A percentile compares a stretch with the other conserved stretches of the same genome.
Evolutionary conservation across 225 moss, liverwort and hornwort species (phyloP).

Genomic region (Rhytidiadelphus loreus): DNA sequence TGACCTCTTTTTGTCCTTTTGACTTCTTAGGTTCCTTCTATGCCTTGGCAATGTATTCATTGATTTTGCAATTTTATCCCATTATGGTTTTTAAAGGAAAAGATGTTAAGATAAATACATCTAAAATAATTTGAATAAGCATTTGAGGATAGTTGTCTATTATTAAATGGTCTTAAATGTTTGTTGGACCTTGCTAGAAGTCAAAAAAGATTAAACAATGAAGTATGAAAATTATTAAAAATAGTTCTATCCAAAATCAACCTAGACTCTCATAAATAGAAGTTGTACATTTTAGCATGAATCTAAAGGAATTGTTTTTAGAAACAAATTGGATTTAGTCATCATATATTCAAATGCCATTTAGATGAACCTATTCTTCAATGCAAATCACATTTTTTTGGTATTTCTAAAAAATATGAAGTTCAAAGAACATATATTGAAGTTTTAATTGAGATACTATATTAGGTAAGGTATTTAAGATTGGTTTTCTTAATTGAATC

Average conservation of each 20-base stretch:
- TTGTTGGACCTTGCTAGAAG: not conserved
- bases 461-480: not conserved
- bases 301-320: not conserved
- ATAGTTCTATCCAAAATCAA: not conserved
- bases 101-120: not conserved
- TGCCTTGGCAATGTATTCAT: not conserved
- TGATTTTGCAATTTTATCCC: not conserved
- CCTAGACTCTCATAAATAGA: not conserved
- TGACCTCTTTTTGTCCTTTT: not conserved
- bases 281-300: not conserved
- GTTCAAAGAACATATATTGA: not conserved
- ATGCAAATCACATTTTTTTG: not conserved
- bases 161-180: not conserved
- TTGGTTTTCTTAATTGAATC: not conserved
- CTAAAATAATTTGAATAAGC: not conserved
- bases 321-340: not conserved
- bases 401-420: not conserved
- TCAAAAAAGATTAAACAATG: not conserved
- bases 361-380: not conserved
- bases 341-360: not conserved
- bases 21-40: not conserved
- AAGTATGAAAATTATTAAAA: no score
- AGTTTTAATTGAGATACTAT: no score
- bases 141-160: not conserved
- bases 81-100: not conserved